phyloP scores from a whole-genome alignment of 2,329 filamentous ascomycete genomes.

The Reticulascus tulasneorum region DNA sequence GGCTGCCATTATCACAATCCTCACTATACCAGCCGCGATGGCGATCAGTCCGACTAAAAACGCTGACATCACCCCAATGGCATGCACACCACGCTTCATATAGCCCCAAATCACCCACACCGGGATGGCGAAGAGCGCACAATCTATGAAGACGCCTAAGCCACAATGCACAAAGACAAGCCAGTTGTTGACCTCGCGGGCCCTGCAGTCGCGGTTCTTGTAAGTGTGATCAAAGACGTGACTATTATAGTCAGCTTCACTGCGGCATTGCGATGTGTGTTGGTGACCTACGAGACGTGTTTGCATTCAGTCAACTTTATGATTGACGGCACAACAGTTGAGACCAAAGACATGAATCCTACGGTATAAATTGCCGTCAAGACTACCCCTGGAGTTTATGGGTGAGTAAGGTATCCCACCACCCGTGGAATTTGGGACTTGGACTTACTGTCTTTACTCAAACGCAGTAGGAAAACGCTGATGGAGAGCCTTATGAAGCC shows the following conservation, averaged over 20 bases:
- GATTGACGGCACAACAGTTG: conserved; percentile 16
- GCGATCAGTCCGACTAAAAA: conserved; percentile 34
- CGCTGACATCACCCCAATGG: conserved; percentile 29
- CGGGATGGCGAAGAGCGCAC: conserved; percentile 28
- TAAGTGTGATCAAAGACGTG: conserved; percentile 7
- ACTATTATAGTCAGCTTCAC: background rate
- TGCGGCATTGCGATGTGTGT: too few species aligned
- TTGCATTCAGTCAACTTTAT: conserved; percentile 18
- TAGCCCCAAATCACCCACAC: conserved; percentile 32
- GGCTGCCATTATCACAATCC: conserved; percentile 29
- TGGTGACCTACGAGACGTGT: conserved; percentile 13
- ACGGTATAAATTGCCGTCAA: conserved; percentile 9
- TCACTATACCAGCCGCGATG: conserved; percentile 31
- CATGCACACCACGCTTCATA: conserved; percentile 28
- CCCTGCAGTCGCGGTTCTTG: conserved; percentile 20
- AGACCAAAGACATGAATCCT: conserved; percentile 10
- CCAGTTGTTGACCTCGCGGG: conserved; percentile 15
- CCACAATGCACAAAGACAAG: conserved; percentile 30
- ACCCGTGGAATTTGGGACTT: background rate
- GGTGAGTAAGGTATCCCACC: background rate
- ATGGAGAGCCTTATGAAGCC: conserved; percentile 29
- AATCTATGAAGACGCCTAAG: conserved; percentile 28
- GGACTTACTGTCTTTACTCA: conserved; percentile 29
- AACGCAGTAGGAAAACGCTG: conserved; percentile 28
- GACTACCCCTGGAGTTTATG: conserved; percentile 1